These are phyloP conservation scores for Cystofilobasidium bisporidii DNA, from an alignment of 768 basidiomycete genomes.

Conservation along the genomic window DNA sequence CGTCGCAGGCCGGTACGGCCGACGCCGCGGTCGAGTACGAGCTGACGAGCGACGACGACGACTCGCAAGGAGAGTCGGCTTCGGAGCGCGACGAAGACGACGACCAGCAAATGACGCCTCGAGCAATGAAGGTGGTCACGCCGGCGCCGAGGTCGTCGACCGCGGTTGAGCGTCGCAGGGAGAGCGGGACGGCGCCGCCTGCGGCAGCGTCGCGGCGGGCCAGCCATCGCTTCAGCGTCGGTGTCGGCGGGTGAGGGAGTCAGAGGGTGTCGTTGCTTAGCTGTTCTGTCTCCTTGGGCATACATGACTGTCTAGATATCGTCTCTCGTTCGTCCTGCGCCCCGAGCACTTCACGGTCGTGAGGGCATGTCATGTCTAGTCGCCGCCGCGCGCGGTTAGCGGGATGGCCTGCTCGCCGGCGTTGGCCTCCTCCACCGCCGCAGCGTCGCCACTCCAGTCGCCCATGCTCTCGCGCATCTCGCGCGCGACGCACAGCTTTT, in stretches of 20 bases:
- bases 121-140: neutral
- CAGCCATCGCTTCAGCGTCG: slow-evolving; percentile 3
- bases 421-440: neutral
- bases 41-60: neutral
- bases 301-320: too few relatives aligned
- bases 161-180: neutral
- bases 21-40: slow-evolving; percentile 4
- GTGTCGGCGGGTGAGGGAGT: slow-evolving; percentile 1
- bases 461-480: slow-evolving; percentile 77
- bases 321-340: too few relatives aligned
- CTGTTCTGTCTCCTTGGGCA: too few relatives aligned
- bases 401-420: slow-evolving; percentile 3
- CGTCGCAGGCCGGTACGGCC: too few relatives aligned
- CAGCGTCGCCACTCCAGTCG: slow-evolving; percentile 16
- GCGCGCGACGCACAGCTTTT: slow-evolving; percentile 80
- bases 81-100: neutral
- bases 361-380: slow-evolving; percentile 4
- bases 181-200: neutral
- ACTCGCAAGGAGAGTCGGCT: neutral
- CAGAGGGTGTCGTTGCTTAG: too few relatives aligned
- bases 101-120: neutral
- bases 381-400: neutral
- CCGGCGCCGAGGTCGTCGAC: neutral
- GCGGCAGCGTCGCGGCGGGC: neutral
- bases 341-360: too few relatives aligned